Base-by-base conservation (phyloP, 441 rosid genomes). In the Aquilaria agallochum region DNA sequence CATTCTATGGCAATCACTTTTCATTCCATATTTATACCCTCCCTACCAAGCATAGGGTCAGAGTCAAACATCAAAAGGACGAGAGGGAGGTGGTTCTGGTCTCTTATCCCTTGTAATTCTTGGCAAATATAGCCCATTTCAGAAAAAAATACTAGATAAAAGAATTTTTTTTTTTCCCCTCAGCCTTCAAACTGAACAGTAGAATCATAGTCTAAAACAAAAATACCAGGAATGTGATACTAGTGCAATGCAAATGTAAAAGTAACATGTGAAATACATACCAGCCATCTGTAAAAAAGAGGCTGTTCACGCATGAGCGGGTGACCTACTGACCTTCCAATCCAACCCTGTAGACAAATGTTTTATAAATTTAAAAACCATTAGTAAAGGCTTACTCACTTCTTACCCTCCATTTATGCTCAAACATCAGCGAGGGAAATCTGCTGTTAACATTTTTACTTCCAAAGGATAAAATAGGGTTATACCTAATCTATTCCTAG, bases 231-330 rank as follows among this genome's bases (percentile, higher is more conserved):
- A 20, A 20, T 20, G 27, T 20, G 27, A 20, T 20, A 20, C 27
- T 20, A 20, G 15, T 33, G 9, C 13, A 30, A 59, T 59, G 6
- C 53, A 58, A 58, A 66, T 27, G 12, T 7, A 10, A 59, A 32
- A 30, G 55, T 4, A 55, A 59, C 46, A 68, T 2, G 45, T 44
- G 58, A 48, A 56, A 59, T 58, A 62, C 65, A 50, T 51, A 81
- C 86, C 84, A 78, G 73, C 51, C 49, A 50, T 13, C 32, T 54
- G 68, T 64, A 75, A 13, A 64, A 54, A 59, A 62, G 58, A 50
- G 82, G 81, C 49, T 59, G 59, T 65, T 65, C 68, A n/a, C 58
- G 78, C 76, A 68, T 63, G 58, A 45, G 65, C 69, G 56, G 76
- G 36, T 31, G 68, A 52, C 82, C 53, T 56, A 48, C 89, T 81